These are phyloP conservation scores for Agaricus sinodeliciosus DNA, from an alignment of 768 basidiomycete species.

Conservation along the genomic window DNA sequence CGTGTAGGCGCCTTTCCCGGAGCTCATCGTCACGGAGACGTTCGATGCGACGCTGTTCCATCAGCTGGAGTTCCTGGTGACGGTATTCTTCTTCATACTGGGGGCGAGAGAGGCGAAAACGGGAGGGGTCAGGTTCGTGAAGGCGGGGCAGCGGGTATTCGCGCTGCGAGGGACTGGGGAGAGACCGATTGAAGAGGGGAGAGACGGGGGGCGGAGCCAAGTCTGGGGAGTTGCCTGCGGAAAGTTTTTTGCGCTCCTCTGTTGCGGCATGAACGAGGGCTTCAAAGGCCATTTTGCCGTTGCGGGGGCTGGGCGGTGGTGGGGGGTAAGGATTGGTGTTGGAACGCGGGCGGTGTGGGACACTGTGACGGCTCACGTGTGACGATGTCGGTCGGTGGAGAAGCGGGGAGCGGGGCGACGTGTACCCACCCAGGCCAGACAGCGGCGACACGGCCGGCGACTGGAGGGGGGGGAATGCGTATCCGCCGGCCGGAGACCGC, in stretches of 20 bases:
- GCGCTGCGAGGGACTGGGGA: slow-evolving; percentile 2
- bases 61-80: slow-evolving; percentile 2
- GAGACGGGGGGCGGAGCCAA: slow-evolving; percentile 11
- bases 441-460: slow-evolving; percentile 7
- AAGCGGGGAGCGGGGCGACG: slow-evolving; percentile 1
- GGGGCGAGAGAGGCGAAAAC: slow-evolving; percentile 8
- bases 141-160: slow-evolving; percentile 2
- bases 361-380: slow-evolving; percentile 10
- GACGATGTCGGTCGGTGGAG: slow-evolving; percentile 5
- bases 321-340: slow-evolving; percentile 10
- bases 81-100: slow-evolving; percentile 13
- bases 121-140: slow-evolving; percentile 1
- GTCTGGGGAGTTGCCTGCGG: slow-evolving; percentile 17
- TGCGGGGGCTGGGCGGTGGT: slow-evolving; percentile 17
- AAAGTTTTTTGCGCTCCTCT: slow-evolving; percentile 53
- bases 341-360: slow-evolving; percentile 12
- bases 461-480: slow-evolving; percentile 2
- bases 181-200: not conserved
- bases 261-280: slow-evolving; percentile 69
- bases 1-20: slow-evolving; percentile 11
- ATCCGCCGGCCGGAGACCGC: slow-evolving; percentile 7
- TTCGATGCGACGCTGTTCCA: slow-evolving; percentile 7
- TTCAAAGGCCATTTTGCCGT: slow-evolving; percentile 27
- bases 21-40: slow-evolving; percentile 13
- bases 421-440: not conserved